Percentiles rank a stretch among this genome's conserved stretches.
phyloP scores from a whole-genome alignment of 2,329 filamentous ascomycete species.

The Aspergillus arachidicola region DNA sequence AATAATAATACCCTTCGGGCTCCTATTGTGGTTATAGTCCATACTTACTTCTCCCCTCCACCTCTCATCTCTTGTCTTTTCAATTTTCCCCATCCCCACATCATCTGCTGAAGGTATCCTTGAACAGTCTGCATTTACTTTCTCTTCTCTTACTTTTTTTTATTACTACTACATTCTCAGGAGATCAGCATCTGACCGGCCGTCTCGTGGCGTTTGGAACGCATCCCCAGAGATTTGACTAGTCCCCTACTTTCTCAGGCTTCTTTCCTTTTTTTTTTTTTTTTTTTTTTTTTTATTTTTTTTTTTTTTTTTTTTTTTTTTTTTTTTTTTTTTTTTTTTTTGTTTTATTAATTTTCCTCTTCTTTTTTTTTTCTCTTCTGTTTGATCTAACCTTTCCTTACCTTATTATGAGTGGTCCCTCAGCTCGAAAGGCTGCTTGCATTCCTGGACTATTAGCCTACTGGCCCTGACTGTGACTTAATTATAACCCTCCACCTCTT shows the following conservation, averaged over 20 bases:
- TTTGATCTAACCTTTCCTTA: constrained; percentile 9
- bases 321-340: constrained; percentile 1
- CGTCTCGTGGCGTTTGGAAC: constrained; percentile 17
- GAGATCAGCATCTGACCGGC: constrained; percentile 24
- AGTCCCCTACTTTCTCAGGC: constrained; percentile 5
- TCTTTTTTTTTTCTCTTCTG: constrained; percentile 6
- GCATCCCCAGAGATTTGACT: constrained; percentile 14
- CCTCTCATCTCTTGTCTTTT: not conserved
- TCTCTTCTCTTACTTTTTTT: constrained; percentile 6
- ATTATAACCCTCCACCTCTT: constrained; percentile 6
- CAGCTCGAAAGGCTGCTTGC: constrained; percentile 13
- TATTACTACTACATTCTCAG: constrained; percentile 5
- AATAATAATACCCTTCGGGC: constrained; percentile 17
- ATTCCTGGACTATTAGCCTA: constrained; percentile 11
- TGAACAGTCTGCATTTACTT: not conserved
- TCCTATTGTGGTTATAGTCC: not conserved
- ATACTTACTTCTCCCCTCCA: not conserved
- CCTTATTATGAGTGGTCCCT: constrained; percentile 2
- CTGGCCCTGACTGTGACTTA: constrained; percentile 9
- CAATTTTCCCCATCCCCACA: constrained; percentile 1
- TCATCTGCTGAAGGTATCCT: constrained; percentile 4
- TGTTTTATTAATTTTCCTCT: not conserved
- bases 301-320: constrained; percentile 2
- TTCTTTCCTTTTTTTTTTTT: constrained; percentile 4
- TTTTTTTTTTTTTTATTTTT: not conserved